Evolutionary conservation across 1,284 basidiomycete genomes (phyloP).

Genomic region (Amylostereum areolatum): DNA sequence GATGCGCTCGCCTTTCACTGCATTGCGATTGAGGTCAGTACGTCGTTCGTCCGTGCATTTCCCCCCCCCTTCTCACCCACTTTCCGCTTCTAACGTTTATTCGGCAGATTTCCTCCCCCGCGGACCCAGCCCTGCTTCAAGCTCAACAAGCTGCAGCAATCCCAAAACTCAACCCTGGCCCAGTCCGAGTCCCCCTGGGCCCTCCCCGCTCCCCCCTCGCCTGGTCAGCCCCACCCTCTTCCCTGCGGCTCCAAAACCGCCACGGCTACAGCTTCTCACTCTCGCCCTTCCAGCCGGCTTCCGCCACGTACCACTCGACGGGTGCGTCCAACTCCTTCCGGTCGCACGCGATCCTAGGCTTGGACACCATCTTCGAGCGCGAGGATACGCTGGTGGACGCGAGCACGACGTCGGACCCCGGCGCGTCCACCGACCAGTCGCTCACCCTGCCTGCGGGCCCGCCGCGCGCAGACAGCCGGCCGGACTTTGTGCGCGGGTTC

Average conservation of each 20-base stretch:
- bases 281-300: constrained; percentile 24
- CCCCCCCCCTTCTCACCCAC: too few relatives aligned
- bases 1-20: too few relatives aligned
- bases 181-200: constrained; percentile 60
- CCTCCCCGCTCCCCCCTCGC: too few relatives aligned
- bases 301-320: constrained; percentile 33
- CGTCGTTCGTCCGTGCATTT: too few relatives aligned
- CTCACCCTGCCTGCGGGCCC: constrained; percentile 39
- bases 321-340: constrained; percentile 58
- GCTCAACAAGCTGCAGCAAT: constrained; percentile 73
- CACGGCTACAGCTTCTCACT: constrained; percentile 72
- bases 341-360: constrained; percentile 42
- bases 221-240: constrained; percentile 41
- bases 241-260: constrained; percentile 41
- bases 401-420: constrained; percentile 19
- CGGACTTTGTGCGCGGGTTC: constrained; percentile 72
- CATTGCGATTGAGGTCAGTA: too few relatives aligned
- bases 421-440: constrained; percentile 41
- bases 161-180: constrained; percentile 49
- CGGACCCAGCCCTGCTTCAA: constrained; percentile 77
- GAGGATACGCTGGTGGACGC: too few relatives aligned
- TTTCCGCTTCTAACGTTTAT: too few relatives aligned
- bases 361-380: constrained; percentile 34
- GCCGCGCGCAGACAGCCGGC: constrained; percentile 46
- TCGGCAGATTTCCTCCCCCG: constrained; percentile 74